phyloP scores from a whole-genome alignment of 208 protist genomes.

The Hexamita inflata region DNA sequence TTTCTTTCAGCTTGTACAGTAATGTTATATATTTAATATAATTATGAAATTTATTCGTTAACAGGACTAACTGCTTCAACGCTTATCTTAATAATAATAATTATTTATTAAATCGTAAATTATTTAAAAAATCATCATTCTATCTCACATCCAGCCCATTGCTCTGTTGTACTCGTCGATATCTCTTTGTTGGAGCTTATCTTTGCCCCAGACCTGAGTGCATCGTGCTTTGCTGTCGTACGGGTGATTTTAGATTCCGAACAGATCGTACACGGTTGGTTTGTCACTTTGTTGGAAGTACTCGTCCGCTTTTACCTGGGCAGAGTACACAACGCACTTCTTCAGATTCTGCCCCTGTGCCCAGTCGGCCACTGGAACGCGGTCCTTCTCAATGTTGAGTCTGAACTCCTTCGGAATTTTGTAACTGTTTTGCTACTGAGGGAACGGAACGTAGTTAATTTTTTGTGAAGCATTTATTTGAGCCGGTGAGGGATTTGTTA shows the following conservation, averaged over 20 bases:
- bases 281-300: background rate
- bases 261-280: constrained; percentile 2
- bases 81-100: too few species aligned
- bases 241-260: constrained; percentile 24
- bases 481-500: background rate
- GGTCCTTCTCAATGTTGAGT: background rate
- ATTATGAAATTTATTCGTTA: too few species aligned
- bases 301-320: background rate
- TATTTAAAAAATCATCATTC: too few species aligned
- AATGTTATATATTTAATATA: too few species aligned
- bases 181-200: constrained; percentile 10
- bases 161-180: constrained; percentile 7
- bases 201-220: constrained; percentile 14
- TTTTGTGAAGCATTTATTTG: background rate
- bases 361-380: constrained; percentile 21
- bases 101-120: too few species aligned
- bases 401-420: constrained; percentile 13
- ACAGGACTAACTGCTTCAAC: too few species aligned
- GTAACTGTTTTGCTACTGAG: background rate
- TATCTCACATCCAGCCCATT: too few species aligned
- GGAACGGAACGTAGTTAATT: background rate
- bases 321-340: background rate
- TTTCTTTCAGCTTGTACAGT: too few species aligned
- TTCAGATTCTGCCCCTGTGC: background rate
- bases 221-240: background rate